Base-by-base conservation (phyloP, 176 grass and related monocot genomes). In the Oryza glumipatula region DNA sequence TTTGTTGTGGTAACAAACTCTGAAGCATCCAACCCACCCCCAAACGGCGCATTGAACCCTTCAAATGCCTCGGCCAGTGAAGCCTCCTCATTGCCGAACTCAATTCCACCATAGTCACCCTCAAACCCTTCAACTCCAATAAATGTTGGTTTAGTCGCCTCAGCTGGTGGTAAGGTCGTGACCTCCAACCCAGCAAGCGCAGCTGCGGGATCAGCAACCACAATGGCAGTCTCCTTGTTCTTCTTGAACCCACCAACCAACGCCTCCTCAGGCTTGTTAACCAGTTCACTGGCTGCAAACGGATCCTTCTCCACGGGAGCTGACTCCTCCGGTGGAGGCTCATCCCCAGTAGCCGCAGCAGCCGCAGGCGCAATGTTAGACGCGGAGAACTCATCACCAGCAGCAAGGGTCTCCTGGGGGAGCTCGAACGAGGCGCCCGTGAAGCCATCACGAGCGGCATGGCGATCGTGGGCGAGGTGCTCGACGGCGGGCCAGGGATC, bases 71-170 rank as follows among this genome's bases (percentile, higher is more conserved):
- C 96, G 2, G 89, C 89, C 47, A 99, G 91, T 14, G 93, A 99
- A 54, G 96, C 86, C 41, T 99, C 96, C 80, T 99, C 96, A 12
- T 90, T 92, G 67, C 96, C 86, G 14, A 99, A 99, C 83, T 99
- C 96, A 51, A 99, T 94, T 65, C 96, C 96, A 41, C 96, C 96
- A 10, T 99, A 99, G 58, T 99, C 96, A 9, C 96, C 96, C 77
- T 99, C 96, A 68, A 99, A 99, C 38, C 96, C 96, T 63, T 99
- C 94, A 23, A 99, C 96, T 1, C 88, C 91, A 23, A 99, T 90
- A 30, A 94, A 94, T 9, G 96, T 96, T 6, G 96, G 96, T 64
- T 99, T 99, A 9, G 91, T 99, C 1, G 91, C 93, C 88, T 99
- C 96, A 11, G 96, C 91, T 56, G 91, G 93, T 0, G 96, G 96